These are phyloP conservation scores for Umbellularia californica DNA, from an alignment of 164 flowering plant genomes.

Conservation along the genomic window DNA sequence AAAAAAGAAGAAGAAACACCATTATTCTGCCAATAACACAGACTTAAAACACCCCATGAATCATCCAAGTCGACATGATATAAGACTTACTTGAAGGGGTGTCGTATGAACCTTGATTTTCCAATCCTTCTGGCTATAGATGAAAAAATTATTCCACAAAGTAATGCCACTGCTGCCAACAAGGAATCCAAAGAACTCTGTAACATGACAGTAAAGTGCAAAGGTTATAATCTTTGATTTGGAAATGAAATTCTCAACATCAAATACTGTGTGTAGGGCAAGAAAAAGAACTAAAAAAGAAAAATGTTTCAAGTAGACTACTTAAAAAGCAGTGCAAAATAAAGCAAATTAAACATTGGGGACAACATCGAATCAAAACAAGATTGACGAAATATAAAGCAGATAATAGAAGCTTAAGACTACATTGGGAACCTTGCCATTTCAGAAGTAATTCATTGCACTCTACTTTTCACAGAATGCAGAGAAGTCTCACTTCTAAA, in stretches of 20 bases:
- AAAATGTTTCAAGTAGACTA: no score
- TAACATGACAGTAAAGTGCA: slow-evolving; percentile 3
- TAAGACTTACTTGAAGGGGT: slow-evolving; percentile 36
- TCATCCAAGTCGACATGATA: not conserved
- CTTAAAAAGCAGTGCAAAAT: not conserved
- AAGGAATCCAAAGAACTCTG: slow-evolving; percentile 77
- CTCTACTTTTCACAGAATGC: not conserved
- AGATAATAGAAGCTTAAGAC: not conserved
- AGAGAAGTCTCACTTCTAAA: not conserved
- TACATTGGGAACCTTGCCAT: no score
- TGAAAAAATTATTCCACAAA: slow-evolving; percentile 49
- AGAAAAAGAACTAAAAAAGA: not conserved
- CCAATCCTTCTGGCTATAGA: slow-evolving; percentile 27
- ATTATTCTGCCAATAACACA: not conserved
- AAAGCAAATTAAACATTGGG: no score
- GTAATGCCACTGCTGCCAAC: slow-evolving; percentile 58
- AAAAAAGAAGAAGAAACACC: no score
- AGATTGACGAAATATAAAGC: no score
- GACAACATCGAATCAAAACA: no score
- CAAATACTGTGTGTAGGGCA: not conserved
- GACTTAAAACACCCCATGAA: not conserved
- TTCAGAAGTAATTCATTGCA: not conserved
- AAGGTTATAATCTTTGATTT: not conserved
- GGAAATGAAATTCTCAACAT: not conserved
- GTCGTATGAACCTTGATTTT: slow-evolving; percentile 34